Percentiles rank a stretch among this genome's conserved stretches.
Conservation (phyloP, 805 yeast genomes). For the Cyberlindnera suaveolens region DNA sequence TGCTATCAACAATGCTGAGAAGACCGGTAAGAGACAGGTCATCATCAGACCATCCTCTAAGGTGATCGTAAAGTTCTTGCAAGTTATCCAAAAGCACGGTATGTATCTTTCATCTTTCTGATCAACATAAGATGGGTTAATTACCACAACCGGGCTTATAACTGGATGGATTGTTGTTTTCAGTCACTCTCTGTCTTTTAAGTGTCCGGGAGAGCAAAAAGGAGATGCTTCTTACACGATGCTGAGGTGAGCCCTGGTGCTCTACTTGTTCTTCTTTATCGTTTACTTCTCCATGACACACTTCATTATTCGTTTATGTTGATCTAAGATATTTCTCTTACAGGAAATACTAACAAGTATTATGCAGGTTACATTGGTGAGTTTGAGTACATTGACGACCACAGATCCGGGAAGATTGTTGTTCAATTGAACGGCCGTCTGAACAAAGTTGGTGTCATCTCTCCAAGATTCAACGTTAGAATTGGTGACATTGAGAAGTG, state of each 20-base stretch:
- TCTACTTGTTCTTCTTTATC: constrained; percentile 12
- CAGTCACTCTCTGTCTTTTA: constrained; percentile 96
- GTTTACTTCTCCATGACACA: constrained; percentile 33
- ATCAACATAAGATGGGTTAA: background rate
- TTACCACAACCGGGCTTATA: constrained; percentile 77
- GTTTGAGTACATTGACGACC: constrained; percentile 97
- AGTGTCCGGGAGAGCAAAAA: constrained; percentile 78
- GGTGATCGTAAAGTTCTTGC: constrained; percentile 93
- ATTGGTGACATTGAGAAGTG: constrained; percentile 94
- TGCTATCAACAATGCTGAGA: constrained; percentile 98
- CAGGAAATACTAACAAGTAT: too few relatives aligned
- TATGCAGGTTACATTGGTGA: constrained; percentile 74
- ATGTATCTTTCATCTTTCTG: constrained; percentile 78
- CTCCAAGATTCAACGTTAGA: constrained; percentile 98
- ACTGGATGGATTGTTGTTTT: constrained; percentile 90
- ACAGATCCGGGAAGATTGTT: constrained; percentile 97
- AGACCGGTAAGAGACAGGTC: constrained; percentile 98
- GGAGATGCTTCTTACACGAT: constrained; percentile 32
- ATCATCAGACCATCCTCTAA: constrained; percentile 96
- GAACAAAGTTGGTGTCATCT: constrained; percentile 98
- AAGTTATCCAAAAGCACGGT: constrained; percentile 98
- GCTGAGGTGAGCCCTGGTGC: constrained; percentile 8
- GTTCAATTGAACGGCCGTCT: constrained; percentile 96
- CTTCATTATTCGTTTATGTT: background rate
- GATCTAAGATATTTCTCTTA: too few relatives aligned